These are phyloP conservation scores for Apophysomyces trapeziformis DNA, from an alignment of 371 early-diverging fungal genomes.

Conservation along the genomic window DNA sequence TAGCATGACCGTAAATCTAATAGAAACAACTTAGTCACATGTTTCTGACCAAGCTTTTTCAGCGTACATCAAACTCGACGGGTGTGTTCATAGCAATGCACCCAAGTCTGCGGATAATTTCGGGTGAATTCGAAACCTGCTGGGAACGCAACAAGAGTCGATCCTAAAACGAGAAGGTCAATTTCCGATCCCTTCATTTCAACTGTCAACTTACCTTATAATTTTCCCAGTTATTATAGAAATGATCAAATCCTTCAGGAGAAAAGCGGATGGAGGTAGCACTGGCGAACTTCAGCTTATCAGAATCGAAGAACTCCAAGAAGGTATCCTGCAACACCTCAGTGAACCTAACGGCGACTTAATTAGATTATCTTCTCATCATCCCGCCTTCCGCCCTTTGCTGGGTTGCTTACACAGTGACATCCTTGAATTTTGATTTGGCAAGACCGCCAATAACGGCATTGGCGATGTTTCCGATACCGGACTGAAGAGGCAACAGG, in stretches of 20 bases:
- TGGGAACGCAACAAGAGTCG: constrained; percentile 55
- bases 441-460: constrained; percentile 60
- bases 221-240: constrained; percentile 55
- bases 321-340: constrained; percentile 60
- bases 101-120: constrained; percentile 58
- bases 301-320: constrained; percentile 58
- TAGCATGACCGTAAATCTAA: constrained; percentile 55
- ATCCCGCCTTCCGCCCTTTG: constrained; percentile 12
- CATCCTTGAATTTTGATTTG: constrained; percentile 50
- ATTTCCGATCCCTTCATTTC: neutral
- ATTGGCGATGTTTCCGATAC: constrained; percentile 64
- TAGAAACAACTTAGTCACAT: neutral
- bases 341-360: constrained; percentile 39
- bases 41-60: neutral
- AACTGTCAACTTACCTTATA: constrained; percentile 29
- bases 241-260: constrained; percentile 54
- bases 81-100: constrained; percentile 64
- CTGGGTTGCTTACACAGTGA: constrained; percentile 50
- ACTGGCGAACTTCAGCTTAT: constrained; percentile 55
- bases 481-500: constrained; percentile 55
- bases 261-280: constrained; percentile 63
- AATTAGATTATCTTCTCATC: constrained; percentile 4
- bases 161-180: constrained; percentile 19
- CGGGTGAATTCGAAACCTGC: constrained; percentile 60
- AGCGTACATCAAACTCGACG: constrained; percentile 49